Conservation (phyloP, 441 rosid genomes). For the Gossypium laxum region DNA sequence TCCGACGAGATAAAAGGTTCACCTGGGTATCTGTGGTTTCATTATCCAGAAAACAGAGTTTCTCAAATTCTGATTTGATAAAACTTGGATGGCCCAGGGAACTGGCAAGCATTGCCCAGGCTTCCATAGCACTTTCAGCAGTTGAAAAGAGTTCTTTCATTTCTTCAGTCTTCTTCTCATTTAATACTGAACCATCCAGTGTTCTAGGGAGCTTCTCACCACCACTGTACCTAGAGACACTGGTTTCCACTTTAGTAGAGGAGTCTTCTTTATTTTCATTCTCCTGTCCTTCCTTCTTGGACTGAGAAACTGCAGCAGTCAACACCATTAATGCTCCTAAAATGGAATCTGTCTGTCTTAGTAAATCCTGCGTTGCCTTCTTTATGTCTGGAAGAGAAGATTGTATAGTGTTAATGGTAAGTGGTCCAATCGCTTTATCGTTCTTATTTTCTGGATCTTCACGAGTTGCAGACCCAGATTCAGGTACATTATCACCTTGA, state of each 20-base stretch:
- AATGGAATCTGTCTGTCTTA: constrained; percentile 75
- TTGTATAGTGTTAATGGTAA: constrained; percentile 26
- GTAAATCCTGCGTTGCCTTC: constrained; percentile 67
- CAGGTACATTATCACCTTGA: constrained; percentile 37
- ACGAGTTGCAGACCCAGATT: constrained; percentile 68
- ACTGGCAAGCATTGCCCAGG: constrained; percentile 98
- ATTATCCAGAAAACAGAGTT: constrained; percentile 79
- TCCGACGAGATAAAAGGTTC: constrained; percentile 15
- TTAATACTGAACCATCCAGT: constrained; percentile 28
- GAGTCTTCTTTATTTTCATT: constrained; percentile 18
- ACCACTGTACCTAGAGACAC: constrained; percentile 20
- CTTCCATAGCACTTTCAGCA: constrained; percentile 97
- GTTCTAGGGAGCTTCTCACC: constrained; percentile 36
- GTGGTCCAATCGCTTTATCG: constrained; percentile 32
- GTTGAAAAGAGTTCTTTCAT: constrained; percentile 72
- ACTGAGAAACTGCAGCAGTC: constrained; percentile 60
- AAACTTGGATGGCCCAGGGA: constrained; percentile 90
- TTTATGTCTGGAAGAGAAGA: constrained; percentile 73
- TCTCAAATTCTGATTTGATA: constrained; percentile 90
- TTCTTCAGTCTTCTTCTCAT: constrained; percentile 69
- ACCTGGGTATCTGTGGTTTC: constrained; percentile 83
- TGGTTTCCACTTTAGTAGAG: constrained; percentile 17
- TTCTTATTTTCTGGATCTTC: constrained; percentile 30
- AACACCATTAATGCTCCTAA: constrained; percentile 83
- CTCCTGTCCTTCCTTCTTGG: constrained; percentile 45